Conservation (phyloP, 2,329 filamentous ascomycete genomes). For the Ophiocordyceps unilateralis region DNA sequence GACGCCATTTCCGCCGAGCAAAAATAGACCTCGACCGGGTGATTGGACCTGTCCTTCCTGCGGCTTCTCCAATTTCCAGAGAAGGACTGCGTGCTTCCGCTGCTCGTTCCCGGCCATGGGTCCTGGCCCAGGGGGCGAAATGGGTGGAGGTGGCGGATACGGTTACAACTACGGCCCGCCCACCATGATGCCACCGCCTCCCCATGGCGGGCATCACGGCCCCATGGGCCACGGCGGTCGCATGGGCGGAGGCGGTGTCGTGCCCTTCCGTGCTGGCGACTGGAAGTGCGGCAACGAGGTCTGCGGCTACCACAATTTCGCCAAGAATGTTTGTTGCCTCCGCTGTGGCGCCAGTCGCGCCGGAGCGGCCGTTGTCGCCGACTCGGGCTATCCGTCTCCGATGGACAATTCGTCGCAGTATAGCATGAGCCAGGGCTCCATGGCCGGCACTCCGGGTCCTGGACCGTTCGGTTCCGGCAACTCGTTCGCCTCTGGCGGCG, state of each 20-base stretch:
- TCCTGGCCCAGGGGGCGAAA: conserved; percentile 50
- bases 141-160: conserved; percentile 44
- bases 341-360: conserved; percentile 91
- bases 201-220: conserved; percentile 51
- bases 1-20: conserved; percentile 93
- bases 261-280: conserved; percentile 94
- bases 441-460: conserved; percentile 66
- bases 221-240: conserved; percentile 44
- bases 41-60: conserved; percentile 99
- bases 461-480: conserved; percentile 56
- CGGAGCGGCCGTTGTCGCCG: conserved; percentile 82
- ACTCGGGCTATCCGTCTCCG: conserved; percentile 76
- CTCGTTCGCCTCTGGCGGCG: conserved; percentile 47
- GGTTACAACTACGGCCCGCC: conserved; percentile 49
- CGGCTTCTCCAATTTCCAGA: conserved; percentile 98
- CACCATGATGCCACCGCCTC: conserved; percentile 62
- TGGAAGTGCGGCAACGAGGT: conserved; percentile 98
- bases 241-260: conserved; percentile 68
- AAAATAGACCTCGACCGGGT: conserved; percentile 90
- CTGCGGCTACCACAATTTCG: conserved; percentile 97
- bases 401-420: conserved; percentile 79
- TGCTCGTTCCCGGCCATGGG: conserved; percentile 88
- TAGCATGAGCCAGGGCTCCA: conserved; percentile 73
- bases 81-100: conserved; percentile 93
- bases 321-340: conserved; percentile 96